These are phyloP conservation scores for Cadophora luteo-olivacea DNA, from an alignment of 2,329 filamentous ascomycete genomes.

Conservation along the genomic window DNA sequence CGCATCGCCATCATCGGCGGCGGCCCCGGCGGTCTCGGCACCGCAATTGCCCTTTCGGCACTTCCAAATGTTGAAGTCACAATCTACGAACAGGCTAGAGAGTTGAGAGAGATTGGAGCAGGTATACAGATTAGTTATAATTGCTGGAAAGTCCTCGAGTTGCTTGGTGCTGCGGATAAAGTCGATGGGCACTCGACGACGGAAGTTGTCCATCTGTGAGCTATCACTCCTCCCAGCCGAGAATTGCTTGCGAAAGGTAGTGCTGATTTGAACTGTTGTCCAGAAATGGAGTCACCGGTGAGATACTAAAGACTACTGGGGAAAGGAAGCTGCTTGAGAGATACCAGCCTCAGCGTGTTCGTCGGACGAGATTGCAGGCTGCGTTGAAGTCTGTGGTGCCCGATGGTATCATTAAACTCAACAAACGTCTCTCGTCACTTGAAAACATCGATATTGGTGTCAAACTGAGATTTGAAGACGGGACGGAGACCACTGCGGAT, in stretches of 20 bases:
- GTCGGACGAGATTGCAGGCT: conserved; percentile 50
- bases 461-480: conserved; percentile 54
- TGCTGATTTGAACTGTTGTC: too few relatives aligned
- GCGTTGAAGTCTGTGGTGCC: conserved; percentile 56
- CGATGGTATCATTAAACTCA: conserved; percentile 51
- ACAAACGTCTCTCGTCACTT: conserved; percentile 51
- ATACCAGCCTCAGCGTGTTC: conserved; percentile 42
- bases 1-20: conserved; percentile 25
- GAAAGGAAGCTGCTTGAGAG: conserved; percentile 13
- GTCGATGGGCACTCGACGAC: conserved; percentile 47
- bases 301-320: conserved; percentile 32
- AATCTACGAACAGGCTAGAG: conserved; percentile 53
- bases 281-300: conserved; percentile 46
- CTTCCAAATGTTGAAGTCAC: conserved; percentile 50
- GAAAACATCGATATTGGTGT: conserved; percentile 48
- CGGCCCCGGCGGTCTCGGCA: conserved; percentile 44
- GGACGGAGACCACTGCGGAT: conserved; percentile 48
- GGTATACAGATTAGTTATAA: conserved; percentile 55
- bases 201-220: conserved; percentile 44
- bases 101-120: conserved; percentile 55
- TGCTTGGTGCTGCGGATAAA: conserved; percentile 51
- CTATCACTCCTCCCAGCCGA: conserved; percentile 9
- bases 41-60: conserved; percentile 52
- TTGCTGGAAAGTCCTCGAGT: conserved; percentile 54
- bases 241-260: too few relatives aligned